Conservation (phyloP, 257 asterid genomes). For the Solanum medicagineum region DNA sequence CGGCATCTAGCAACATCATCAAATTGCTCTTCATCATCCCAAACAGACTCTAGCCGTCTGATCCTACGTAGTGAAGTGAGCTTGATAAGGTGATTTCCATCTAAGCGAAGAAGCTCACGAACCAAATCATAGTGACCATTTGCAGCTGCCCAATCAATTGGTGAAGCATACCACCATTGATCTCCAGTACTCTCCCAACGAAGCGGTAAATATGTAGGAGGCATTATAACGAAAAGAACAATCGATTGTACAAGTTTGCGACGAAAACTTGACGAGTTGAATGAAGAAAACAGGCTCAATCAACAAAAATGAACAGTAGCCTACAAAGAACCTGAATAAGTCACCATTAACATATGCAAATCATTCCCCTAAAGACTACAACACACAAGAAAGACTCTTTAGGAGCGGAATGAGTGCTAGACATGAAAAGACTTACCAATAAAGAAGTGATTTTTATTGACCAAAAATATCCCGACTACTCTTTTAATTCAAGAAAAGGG, state of each 20-base stretch:
- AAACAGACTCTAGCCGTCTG: constrained; percentile 84
- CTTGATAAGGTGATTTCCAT: constrained; percentile 75
- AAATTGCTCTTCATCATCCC: constrained; percentile 92
- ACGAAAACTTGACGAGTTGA: not conserved
- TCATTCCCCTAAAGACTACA: not conserved
- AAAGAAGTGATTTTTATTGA: not conserved
- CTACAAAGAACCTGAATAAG: not conserved
- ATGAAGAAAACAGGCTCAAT: not conserved
- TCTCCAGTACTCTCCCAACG: constrained; percentile 99
- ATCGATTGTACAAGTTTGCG: not conserved
- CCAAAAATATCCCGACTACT: not conserved
- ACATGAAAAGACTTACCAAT: not conserved
- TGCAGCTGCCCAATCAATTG: constrained; percentile 95
- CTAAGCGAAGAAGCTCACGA: constrained; percentile 82
- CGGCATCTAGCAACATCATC: constrained; percentile 68
- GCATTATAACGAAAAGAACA: constrained; percentile 16
- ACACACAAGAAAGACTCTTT: too few relatives aligned
- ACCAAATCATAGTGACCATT: constrained; percentile 90
- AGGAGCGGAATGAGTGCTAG: not conserved
- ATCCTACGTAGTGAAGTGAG: constrained; percentile 76
- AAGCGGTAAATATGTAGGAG: constrained; percentile 66
- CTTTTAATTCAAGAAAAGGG: not conserved
- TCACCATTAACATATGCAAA: not conserved
- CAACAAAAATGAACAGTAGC: not conserved
- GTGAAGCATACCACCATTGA: constrained; percentile 99